Evolutionary conservation across 1,284 basidiomycete species (phyloP).

Genomic region (Cystobasidium pallidum): DNA sequence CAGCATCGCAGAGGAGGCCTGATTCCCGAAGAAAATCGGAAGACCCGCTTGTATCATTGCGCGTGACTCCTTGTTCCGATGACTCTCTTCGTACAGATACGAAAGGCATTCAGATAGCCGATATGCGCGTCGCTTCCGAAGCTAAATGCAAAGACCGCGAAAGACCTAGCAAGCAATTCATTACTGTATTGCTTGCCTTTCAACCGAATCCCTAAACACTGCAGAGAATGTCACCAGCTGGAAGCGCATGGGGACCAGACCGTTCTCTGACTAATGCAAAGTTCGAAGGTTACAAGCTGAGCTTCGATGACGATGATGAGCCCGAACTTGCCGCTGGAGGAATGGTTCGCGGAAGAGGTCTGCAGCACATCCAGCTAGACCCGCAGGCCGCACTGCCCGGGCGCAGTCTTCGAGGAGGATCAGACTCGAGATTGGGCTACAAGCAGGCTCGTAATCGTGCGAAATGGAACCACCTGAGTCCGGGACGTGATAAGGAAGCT

Average conservation of each 20-base stretch:
- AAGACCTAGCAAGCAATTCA: too few relatives aligned
- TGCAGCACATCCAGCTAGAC: slow-evolving; percentile 34
- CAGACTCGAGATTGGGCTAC: slow-evolving; percentile 63
- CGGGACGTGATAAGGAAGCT: slow-evolving; percentile 38
- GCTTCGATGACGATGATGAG: slow-evolving; percentile 28
- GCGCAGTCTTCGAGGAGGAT: slow-evolving; percentile 28
- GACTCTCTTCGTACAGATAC: too few relatives aligned
- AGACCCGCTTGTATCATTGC: too few relatives aligned
- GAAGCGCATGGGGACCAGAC: slow-evolving; percentile 51
- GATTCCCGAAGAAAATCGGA: too few relatives aligned
- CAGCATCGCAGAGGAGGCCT: too few relatives aligned
- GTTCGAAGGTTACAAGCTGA: slow-evolving; percentile 79
- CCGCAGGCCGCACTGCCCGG: slow-evolving; percentile 27
- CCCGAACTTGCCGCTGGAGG: slow-evolving; percentile 2
- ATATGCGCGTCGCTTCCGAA: too few relatives aligned
- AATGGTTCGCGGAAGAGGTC: neutral
- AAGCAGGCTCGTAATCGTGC: slow-evolving; percentile 81
- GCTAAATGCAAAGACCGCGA: too few relatives aligned
- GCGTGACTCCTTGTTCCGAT: too few relatives aligned
- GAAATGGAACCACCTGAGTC: slow-evolving; percentile 65
- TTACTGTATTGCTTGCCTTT: neutral
- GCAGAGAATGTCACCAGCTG: slow-evolving; percentile 10
- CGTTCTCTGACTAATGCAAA: slow-evolving; percentile 71
- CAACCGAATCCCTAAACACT: neutral
- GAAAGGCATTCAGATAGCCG: too few relatives aligned